These are phyloP conservation scores for Balansia obtecta DNA, from an alignment of 2,329 filamentous ascomycete species.

Conservation along the genomic window DNA sequence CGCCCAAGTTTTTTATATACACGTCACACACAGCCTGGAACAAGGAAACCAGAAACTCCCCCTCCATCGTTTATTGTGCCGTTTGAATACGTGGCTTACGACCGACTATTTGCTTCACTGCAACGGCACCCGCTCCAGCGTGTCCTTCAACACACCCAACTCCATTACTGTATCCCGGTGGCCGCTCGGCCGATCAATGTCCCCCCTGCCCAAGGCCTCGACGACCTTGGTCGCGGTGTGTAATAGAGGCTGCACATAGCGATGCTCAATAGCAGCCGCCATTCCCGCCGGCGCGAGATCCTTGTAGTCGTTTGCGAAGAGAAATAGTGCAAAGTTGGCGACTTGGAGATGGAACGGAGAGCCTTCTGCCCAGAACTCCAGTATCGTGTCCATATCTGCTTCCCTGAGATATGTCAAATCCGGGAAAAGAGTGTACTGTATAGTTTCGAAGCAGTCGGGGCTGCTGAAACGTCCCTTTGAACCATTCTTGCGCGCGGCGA, in stretches of 20 bases:
- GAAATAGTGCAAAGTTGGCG: constrained; percentile 47
- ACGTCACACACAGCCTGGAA: not conserved
- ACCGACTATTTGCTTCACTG: constrained; percentile 15
- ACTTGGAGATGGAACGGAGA: constrained; percentile 45
- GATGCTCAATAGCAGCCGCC: constrained; percentile 43
- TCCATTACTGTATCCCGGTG: constrained; percentile 23
- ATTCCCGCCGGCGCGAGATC: constrained; percentile 42
- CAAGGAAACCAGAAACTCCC: not conserved
- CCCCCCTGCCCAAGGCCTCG: constrained; percentile 19
- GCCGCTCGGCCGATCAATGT: constrained; percentile 17
- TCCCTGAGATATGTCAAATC: constrained; percentile 35
- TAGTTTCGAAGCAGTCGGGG: constrained; percentile 41
- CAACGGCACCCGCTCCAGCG: constrained; percentile 27
- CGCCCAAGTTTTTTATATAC: not conserved
- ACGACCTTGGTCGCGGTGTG: constrained; percentile 27
- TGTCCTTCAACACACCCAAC: constrained; percentile 29
- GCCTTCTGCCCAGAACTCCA: constrained; percentile 40
- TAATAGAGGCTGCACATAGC: constrained; percentile 43
- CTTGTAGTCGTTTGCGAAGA: constrained; percentile 33
- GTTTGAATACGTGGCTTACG: not conserved
- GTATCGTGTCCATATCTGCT: constrained; percentile 27
- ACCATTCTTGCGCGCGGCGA: constrained; percentile 27
- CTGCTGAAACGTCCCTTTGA: constrained; percentile 32
- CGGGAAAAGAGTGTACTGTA: constrained; percentile 52
- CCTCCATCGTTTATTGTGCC: not conserved